These are phyloP conservation scores for Coemansia reversa DNA, from an alignment of 192 early-diverging fungal species.

Conservation along the genomic window DNA sequence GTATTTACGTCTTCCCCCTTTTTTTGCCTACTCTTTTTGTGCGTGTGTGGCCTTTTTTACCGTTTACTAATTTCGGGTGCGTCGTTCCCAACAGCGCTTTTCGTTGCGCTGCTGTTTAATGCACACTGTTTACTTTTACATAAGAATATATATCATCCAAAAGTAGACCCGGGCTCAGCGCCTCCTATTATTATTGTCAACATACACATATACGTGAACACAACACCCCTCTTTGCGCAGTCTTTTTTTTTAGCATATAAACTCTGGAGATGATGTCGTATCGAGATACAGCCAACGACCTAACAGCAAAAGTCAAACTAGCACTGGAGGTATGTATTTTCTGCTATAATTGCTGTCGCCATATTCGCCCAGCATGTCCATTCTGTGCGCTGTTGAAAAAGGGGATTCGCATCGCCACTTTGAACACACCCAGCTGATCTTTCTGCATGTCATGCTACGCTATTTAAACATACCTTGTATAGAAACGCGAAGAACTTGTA, in stretches of 20 bases:
- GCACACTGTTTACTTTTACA: background rate
- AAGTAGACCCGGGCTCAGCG: background rate
- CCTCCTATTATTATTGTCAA: background rate
- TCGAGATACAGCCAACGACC: conserved; percentile 40
- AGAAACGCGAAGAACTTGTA: conserved; percentile 42
- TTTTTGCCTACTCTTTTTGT: conserved; percentile 1
- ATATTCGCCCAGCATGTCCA: background rate
- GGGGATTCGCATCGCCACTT: background rate
- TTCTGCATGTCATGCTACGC: background rate
- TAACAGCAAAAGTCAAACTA: conserved; percentile 42
- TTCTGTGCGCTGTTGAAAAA: background rate
- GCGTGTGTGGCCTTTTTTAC: conserved; percentile 7
- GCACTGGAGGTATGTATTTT: conserved; percentile 41
- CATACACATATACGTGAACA: background rate
- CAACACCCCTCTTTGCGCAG: background rate
- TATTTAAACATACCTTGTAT: conserved; percentile 8
- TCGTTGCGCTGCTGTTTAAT: background rate
- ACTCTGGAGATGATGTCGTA: conserved; percentile 34
- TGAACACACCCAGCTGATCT: background rate
- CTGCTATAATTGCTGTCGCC: background rate
- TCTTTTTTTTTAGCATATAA: background rate
- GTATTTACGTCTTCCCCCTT: background rate
- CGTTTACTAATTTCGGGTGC: conserved; percentile 5
- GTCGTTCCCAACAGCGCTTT: background rate
- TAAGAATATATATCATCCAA: background rate